Evolutionary conservation across 2,329 filamentous ascomycete species (phyloP), one percentile per base, ranked within the genome.

Genomic region (Pseudocercospora fuligena): DNA sequence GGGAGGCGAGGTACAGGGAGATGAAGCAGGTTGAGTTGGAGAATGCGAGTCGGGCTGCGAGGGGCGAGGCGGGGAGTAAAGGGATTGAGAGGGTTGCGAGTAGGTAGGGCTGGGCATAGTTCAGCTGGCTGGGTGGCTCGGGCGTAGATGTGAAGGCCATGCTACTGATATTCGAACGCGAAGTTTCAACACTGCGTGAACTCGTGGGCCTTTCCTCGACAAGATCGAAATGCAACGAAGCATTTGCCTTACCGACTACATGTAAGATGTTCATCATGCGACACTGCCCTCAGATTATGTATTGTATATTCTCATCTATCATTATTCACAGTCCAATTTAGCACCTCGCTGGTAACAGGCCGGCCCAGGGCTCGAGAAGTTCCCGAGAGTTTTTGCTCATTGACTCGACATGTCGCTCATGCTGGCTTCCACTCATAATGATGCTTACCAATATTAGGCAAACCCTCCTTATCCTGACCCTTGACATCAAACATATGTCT

Each of bases 1-100:
- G 91, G 92, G 82, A 90, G 68, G 85, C 91, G 0, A 84, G 83
- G 58, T 94, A 94, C 76, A 79, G 90, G 27, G 86, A n/a, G 2
- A 62, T 51, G 60, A 63, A 40, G 21, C 43, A 63, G 49, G 60
- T 63, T 14, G 60, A 46, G 9, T 5, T 43, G 9, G 49, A 63
- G 31, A 51, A 36, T 56, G 60, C 60, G 31, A 63, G 60, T 63
- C 31, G 60, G 47, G 25, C 5, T 56, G 60, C 60, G 29, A 63
- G 2, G 25, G 60, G 60, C 0, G 60, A 63, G 49, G 60, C 60
- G 47, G 60, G 60, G 60, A 63, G 60, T 56, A 63, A 63, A 27
- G 60, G 60, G n/a, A 21, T 63, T 43, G 21, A 25, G 47, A 56
- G 60, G 60, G 14, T 6, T 16, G 23, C 7, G 7, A 43, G 3